Base-by-base conservation (phyloP, 768 basidiomycete species). In the Boletus huronensis region DNA sequence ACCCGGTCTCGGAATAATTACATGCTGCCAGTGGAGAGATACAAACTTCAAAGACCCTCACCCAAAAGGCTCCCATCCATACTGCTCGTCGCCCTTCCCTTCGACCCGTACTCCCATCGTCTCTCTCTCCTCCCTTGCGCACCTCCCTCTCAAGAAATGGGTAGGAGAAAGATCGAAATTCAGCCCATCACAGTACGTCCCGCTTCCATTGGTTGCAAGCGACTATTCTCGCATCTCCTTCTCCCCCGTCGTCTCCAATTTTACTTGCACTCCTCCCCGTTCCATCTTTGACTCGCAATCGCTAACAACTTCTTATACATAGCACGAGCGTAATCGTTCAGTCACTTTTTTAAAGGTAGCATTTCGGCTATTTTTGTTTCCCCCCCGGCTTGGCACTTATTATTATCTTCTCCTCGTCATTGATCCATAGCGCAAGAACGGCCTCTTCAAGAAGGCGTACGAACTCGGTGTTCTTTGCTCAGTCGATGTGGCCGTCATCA, bases 291-390 rank as follows among this genome's bases (percentile, higher is more conserved):
- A 62, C 68, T 45, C 54, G 11, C 47, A 62, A 62, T 58, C 64
- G 67, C 68, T 62, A 69, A 72, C 70, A 0, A n/a, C 50, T 34
- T 65, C 71, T 72, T 78, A 75, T 74, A 71, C 75, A 74, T 79
- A 93, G 90, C 88, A 93, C 75, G 90, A 93, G 75, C 85, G 90
- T 74, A 93, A 92, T 72, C 87, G 90, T 63, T 87, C 88, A 58
- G 90, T 93, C 70, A 93, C 90, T 63, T 93, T 92, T 80, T 77
- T 92, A 76, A 93, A 92, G 84, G 90, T 80, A 76, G 62, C 78
- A 49, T 68, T 72, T 76, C 75, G 77, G 75, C 82, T 85, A 85
- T 87, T 83, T 82, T 84, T 82, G 77, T 72, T 64, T 6, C 35
- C 52, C 48, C n/a, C 59, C 53, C 36, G 63, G 61, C 72, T 72